Evolutionary conservation across 148 eudicot species (phyloP).

Genomic region (Nepenthes mirabilis): DNA sequence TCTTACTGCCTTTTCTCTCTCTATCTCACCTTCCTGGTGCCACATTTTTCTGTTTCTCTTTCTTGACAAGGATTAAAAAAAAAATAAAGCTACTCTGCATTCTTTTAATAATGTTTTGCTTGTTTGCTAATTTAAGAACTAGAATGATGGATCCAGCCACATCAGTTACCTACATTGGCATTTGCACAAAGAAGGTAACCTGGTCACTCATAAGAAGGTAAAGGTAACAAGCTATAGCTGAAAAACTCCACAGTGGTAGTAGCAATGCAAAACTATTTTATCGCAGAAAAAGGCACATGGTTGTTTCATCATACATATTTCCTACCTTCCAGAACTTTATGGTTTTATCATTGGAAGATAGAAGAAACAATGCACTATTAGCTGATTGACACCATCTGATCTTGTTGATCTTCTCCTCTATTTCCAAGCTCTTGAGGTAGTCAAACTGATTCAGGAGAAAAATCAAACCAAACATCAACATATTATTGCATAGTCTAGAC

Average conservation of each 20-base stretch:
- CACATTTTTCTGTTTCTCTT: not conserved
- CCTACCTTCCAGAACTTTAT: slow-evolving; percentile 95
- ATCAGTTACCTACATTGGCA: not conserved
- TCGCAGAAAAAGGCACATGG: not conserved
- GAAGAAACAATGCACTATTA: slow-evolving; percentile 83
- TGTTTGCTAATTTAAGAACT: no score
- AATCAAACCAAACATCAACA: not conserved
- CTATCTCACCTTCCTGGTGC: not conserved
- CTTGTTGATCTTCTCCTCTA: slow-evolving; percentile 99
- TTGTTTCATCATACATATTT: not conserved
- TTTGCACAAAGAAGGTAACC: no score
- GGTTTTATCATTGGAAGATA: slow-evolving; percentile 94
- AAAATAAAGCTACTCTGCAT: slow-evolving; percentile 1
- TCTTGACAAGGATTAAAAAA: not conserved
- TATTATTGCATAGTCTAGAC: not conserved
- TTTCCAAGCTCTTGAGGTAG: slow-evolving; percentile 98
- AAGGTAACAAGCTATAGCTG: no score
- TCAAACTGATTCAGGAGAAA: slow-evolving; percentile 60
- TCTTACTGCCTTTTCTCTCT: no score
- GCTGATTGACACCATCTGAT: slow-evolving; percentile 97
- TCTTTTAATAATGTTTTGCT: no score
- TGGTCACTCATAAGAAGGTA: no score
- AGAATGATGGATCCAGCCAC: no score
- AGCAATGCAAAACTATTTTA: no score
- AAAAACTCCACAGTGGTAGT: not conserved